These are phyloP conservation scores for Cystobasidium ongulense DNA, from an alignment of 768 basidiomycete species.

Conservation along the genomic window DNA sequence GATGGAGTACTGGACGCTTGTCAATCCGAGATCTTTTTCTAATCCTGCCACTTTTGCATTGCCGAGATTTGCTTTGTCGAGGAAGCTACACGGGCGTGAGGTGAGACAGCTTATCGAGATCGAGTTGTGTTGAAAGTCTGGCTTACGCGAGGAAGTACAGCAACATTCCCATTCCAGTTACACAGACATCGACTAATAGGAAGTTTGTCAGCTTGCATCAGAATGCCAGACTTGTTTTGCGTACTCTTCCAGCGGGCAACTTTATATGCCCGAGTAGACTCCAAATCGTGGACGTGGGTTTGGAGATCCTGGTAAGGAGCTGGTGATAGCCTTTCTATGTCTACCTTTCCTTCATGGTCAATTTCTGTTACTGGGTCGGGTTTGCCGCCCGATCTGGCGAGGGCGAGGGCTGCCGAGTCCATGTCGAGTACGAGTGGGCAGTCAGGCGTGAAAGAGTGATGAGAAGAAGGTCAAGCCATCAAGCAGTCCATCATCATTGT, in stretches of 20 bases:
- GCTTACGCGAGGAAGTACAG: neutral
- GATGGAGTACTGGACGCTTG: neutral
- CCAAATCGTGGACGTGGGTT: neutral
- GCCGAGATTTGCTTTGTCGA: conserved; percentile 12
- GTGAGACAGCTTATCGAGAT: neutral
- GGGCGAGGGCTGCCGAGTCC: neutral
- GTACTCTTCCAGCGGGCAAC: neutral
- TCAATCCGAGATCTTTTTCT: neutral
- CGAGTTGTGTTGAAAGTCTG: neutral
- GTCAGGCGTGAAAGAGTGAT: no score
- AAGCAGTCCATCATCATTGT: no score
- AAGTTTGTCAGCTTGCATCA: neutral
- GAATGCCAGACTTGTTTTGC: neutral
- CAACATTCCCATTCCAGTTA: conserved; percentile 7
- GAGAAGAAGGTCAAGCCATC: no score
- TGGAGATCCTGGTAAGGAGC: neutral
- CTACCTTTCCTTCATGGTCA: neutral
- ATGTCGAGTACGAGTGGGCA: neutral
- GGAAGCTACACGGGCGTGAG: neutral
- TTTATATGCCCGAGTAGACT: neutral
- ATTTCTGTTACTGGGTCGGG: neutral
- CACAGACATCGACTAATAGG: neutral
- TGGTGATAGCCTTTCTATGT: neutral
- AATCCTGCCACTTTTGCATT: conserved; percentile 2
- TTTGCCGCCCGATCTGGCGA: neutral